phyloP scores from a whole-genome alignment of 2,329 filamentous ascomycete species.

The Aspergillus transmontanensis region DNA sequence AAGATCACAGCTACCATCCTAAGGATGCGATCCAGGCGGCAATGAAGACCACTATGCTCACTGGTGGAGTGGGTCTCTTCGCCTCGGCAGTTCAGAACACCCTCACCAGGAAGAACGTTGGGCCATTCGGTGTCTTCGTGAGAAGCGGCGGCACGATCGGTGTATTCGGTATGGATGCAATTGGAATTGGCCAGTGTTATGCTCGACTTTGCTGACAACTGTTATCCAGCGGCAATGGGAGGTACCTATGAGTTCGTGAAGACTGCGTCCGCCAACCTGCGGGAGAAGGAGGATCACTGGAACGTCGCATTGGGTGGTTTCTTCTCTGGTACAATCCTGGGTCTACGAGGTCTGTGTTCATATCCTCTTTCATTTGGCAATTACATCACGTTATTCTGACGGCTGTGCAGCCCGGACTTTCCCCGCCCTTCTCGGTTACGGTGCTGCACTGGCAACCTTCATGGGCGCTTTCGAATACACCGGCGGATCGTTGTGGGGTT shows the following conservation, averaged over 20 bases:
- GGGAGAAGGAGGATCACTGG: constrained; percentile 77
- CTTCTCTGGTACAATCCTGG: constrained; percentile 71
- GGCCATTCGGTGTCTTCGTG: constrained; percentile 77
- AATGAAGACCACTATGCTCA: constrained; percentile 65
- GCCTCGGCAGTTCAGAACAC: constrained; percentile 83
- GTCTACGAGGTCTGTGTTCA: constrained; percentile 65
- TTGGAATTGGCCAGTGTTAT: neutral
- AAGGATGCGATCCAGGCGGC: constrained; percentile 73
- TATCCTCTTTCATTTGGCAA: neutral
- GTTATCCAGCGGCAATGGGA: constrained; percentile 65
- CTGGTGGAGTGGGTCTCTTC: constrained; percentile 69
- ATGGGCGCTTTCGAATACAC: constrained; percentile 70
- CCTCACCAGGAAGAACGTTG: constrained; percentile 78
- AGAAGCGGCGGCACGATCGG: constrained; percentile 75
- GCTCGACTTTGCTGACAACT: constrained; percentile 13
- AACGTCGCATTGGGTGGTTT: constrained; percentile 78
- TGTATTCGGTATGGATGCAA: constrained; percentile 58
- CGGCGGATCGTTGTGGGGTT: constrained; percentile 62
- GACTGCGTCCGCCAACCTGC: constrained; percentile 77
- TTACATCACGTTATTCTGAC: constrained; percentile 18
- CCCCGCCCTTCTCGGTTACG: constrained; percentile 70
- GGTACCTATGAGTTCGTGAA: constrained; percentile 77
- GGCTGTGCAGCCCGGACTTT: constrained; percentile 60
- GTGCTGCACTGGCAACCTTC: constrained; percentile 58
- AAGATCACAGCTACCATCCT: constrained; percentile 64